These are phyloP conservation scores for Cryptosporidium tyzzeri DNA, from an alignment of 169 alveolate species.

Conservation along the genomic window DNA sequence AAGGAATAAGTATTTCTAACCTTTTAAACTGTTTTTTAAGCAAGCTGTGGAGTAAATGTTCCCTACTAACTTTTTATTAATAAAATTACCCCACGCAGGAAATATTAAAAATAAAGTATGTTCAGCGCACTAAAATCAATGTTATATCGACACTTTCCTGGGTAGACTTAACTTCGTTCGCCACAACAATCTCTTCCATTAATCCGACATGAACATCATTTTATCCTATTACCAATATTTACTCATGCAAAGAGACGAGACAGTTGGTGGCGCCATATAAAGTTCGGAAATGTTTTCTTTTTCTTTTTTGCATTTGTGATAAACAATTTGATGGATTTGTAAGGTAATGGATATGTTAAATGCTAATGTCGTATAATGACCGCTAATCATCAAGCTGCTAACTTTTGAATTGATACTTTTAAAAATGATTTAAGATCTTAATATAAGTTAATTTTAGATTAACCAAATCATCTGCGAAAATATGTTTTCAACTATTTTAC, in stretches of 20 bases:
- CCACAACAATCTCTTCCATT: not conserved
- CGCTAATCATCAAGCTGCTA: no score
- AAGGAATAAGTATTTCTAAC: not conserved
- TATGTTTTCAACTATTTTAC: no score
- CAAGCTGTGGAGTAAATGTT: not conserved
- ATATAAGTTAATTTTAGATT: not conserved
- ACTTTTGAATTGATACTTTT: no score
- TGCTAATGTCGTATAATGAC: not conserved
- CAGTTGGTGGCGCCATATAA: conserved; percentile 15
- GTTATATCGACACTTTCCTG: not conserved
- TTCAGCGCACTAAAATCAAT: no score
- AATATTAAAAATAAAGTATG: not conserved
- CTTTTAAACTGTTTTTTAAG: no score
- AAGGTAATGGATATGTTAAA: not conserved
- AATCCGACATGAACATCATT: not conserved
- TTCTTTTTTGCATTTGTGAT: not conserved
- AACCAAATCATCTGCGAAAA: not conserved
- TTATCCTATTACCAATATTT: not conserved
- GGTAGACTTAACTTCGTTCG: not conserved
- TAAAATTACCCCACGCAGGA: not conserved
- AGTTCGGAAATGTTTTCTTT: not conserved
- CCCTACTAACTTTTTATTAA: no score
- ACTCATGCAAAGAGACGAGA: conserved; percentile 67
- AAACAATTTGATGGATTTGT: not conserved
- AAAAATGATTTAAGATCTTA: not conserved